Conservation (phyloP, 2,329 filamentous ascomycete genomes). For the Didymella segeticola region DNA sequence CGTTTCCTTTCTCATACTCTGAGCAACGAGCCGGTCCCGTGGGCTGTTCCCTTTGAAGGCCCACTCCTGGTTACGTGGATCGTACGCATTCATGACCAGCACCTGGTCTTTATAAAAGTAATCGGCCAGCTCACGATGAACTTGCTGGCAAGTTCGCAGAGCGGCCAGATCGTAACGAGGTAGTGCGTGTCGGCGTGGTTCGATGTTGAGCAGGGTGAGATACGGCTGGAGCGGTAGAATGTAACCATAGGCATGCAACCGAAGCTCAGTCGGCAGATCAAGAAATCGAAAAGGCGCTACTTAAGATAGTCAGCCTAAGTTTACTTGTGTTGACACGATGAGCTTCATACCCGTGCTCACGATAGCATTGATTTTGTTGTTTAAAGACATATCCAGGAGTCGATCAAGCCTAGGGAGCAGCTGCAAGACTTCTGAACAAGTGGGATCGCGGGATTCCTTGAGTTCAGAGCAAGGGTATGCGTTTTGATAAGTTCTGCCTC, state of each 20-base stretch:
- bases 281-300: conserved; percentile 13
- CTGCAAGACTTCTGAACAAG: conserved; percentile 13
- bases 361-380: conserved; percentile 10
- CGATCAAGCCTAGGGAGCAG: conserved; percentile 12
- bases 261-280: conserved; percentile 9
- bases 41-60: not conserved
- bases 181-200: conserved; percentile 8
- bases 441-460: conserved; percentile 7
- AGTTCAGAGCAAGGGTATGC: conserved; percentile 3
- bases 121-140: conserved; percentile 10
- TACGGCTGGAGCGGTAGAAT: conserved; percentile 10
- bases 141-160: conserved; percentile 6
- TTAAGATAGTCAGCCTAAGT: not conserved
- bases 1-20: conserved; percentile 1
- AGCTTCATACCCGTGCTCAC: conserved; percentile 5
- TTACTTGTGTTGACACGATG: not conserved
- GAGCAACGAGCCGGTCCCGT: conserved; percentile 9
- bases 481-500: conserved; percentile 11
- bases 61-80: not conserved
- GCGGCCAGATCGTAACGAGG: conserved; percentile 13
- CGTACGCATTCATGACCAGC: conserved; percentile 12
- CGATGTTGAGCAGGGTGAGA: conserved; percentile 11
- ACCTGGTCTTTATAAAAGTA: conserved; percentile 14
- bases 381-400: not conserved
- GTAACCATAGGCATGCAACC: conserved; percentile 9